Percentiles rank a stretch among this genome's conserved stretches.
These are phyloP conservation scores for Blastobotrys attinorum DNA, from an alignment of 805 yeast species.

Conservation along the genomic window DNA sequence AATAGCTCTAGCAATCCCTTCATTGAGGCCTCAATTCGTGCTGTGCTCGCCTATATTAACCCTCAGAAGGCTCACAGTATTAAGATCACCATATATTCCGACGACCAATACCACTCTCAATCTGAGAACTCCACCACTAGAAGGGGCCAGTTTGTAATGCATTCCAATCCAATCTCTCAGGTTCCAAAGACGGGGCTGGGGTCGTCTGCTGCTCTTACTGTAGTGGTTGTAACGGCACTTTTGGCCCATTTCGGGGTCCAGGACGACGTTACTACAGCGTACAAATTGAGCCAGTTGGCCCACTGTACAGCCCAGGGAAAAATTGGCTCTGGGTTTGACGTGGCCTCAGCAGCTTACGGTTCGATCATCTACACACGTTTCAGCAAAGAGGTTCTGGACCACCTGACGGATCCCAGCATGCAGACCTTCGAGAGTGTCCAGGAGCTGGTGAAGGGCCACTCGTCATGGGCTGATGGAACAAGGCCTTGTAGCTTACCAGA, in stretches of 20 bases:
- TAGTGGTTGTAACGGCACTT: conserved; percentile 68
- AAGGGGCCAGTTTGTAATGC: conserved; percentile 46
- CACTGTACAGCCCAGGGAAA: conserved; percentile 94
- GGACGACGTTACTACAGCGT: conserved; percentile 40
- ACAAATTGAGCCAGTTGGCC: conserved; percentile 79
- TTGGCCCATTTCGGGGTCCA: conserved; percentile 38
- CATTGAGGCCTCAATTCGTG: conserved; percentile 51
- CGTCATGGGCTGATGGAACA: conserved; percentile 6
- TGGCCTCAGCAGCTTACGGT: conserved; percentile 91
- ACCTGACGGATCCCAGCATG: conserved; percentile 25
- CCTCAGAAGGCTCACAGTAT: conserved; percentile 23
- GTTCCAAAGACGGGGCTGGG: conserved; percentile 95
- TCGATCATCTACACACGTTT: conserved; percentile 78
- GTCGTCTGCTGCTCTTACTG: conserved; percentile 88
- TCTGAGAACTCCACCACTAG: conserved; percentile 19
- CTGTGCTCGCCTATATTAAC: conserved; percentile 45
- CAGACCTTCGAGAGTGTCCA: conserved; percentile 21
- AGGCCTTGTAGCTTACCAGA: conserved; percentile 55
- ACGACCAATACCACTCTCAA: conserved; percentile 84
- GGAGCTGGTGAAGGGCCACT: conserved; percentile 35
- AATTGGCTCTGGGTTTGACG: conserved; percentile 95
- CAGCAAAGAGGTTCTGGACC: conserved; percentile 39
- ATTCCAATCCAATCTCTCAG: conserved; percentile 48
- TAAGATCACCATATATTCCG: conserved; percentile 64
- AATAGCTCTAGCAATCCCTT: conserved; percentile 54